A percentile compares a stretch with the other conserved stretches of the same genome.
phyloP scores from a whole-genome alignment of 202 grass and related monocot species.

The Zizania palustris region DNA sequence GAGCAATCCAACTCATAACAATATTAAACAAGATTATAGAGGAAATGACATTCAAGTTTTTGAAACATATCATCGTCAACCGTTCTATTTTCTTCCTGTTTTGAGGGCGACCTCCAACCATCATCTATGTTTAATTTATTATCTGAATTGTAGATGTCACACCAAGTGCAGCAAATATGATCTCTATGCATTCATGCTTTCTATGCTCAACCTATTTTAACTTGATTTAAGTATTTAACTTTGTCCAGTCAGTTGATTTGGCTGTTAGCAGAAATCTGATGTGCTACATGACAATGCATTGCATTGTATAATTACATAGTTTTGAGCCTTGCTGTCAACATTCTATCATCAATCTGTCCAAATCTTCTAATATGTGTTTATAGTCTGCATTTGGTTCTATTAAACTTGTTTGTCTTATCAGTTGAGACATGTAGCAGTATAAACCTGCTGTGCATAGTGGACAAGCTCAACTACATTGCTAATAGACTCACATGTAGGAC shows the following conservation, averaged over 20 bases:
- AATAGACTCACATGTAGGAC: constrained; percentile 53
- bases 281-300: background rate
- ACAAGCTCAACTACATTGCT: background rate
- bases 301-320: constrained; percentile 17
- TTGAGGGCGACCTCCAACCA: background rate
- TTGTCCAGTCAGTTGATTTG: background rate
- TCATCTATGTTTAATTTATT: background rate
- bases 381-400: background rate
- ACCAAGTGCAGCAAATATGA: background rate
- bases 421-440: background rate
- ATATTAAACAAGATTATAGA: background rate
- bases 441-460: background rate
- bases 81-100: background rate
- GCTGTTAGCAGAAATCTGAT: background rate
- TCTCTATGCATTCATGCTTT: no score
- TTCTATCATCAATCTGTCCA: background rate
- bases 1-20: background rate
- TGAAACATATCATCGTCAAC: background rate
- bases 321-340: constrained; percentile 3
- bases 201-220: background rate
- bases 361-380: background rate
- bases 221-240: background rate
- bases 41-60: background rate
- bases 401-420: background rate
- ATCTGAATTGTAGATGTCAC: background rate